Conservation (phyloP, 2,329 filamentous ascomycete species). For the Amauroascus verrucosus region DNA sequence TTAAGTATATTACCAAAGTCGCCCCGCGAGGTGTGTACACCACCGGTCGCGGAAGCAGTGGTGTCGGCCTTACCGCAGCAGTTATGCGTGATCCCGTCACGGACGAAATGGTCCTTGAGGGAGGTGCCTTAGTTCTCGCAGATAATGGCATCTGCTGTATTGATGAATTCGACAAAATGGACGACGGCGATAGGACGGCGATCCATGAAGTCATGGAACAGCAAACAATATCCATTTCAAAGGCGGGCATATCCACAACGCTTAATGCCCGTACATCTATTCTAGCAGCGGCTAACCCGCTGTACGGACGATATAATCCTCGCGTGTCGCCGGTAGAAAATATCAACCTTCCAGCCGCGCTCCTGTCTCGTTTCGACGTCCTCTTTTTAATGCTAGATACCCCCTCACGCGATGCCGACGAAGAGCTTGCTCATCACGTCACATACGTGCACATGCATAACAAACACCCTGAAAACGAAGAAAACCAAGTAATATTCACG, state of each 20-base stretch:
- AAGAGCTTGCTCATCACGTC: slow-evolving; percentile 90
- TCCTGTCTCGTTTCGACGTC: slow-evolving; percentile 93
- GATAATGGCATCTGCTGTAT: slow-evolving; percentile 78
- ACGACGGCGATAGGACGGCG: slow-evolving; percentile 64
- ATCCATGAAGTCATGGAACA: slow-evolving; percentile 86
- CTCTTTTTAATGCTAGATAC: slow-evolving; percentile 95
- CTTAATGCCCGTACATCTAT: slow-evolving; percentile 94
- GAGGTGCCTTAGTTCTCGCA: slow-evolving; percentile 65
- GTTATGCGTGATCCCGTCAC: slow-evolving; percentile 73
- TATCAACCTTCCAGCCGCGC: slow-evolving; percentile 94
- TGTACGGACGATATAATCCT: slow-evolving; percentile 97
- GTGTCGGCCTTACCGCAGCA: slow-evolving; percentile 70
- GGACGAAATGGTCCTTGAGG: slow-evolving; percentile 68
- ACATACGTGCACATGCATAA: slow-evolving; percentile 96
- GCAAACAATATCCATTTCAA: slow-evolving; percentile 74
- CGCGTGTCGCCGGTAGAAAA: slow-evolving; percentile 96
- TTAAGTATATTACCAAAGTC: slow-evolving; percentile 98
- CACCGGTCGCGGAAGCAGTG: slow-evolving; percentile 69
- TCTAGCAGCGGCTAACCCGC: slow-evolving; percentile 87
- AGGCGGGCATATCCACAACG: slow-evolving; percentile 91
- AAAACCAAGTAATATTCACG: slow-evolving; percentile 65
- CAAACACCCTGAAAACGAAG: slow-evolving; percentile 69
- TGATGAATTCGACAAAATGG: slow-evolving; percentile 82
- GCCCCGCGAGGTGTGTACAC: slow-evolving; percentile 85
- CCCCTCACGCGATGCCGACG: slow-evolving; percentile 76